Conservation (phyloP, 352 stramenopile species). For the Phytophthora meadii region DNA sequence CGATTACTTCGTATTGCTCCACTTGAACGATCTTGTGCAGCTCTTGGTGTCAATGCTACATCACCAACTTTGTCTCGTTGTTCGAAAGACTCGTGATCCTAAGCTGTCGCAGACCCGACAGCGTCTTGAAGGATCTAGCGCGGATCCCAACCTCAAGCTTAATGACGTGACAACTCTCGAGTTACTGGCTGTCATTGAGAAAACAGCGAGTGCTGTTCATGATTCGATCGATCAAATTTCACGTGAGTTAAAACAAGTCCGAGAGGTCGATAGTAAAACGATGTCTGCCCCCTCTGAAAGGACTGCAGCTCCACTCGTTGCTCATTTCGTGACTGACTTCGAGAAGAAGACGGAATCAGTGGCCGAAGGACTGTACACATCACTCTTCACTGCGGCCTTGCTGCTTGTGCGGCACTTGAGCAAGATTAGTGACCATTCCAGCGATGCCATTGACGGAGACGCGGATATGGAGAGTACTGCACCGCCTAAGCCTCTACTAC, state of each 20-base stretch:
- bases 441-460: constrained; percentile 6
- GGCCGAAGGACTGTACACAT: constrained; percentile 42
- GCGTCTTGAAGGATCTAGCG: constrained; percentile 33
- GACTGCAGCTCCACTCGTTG: constrained; percentile 36
- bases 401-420: constrained; percentile 61
- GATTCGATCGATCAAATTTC: constrained; percentile 22
- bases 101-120: constrained; percentile 65
- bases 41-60: constrained; percentile 82
- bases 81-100: constrained; percentile 65
- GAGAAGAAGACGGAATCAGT: constrained; percentile 34
- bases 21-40: constrained; percentile 58
- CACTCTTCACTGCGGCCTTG: constrained; percentile 57
- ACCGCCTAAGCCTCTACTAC: constrained; percentile 28
- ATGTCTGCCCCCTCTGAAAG: constrained; percentile 8
- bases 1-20: constrained; percentile 58
- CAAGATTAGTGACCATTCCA: constrained; percentile 22
- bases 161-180: constrained; percentile 29
- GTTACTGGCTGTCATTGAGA: constrained; percentile 34
- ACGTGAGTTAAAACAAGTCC: constrained; percentile 22
- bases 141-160: constrained; percentile 30
- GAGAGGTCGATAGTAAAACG: constrained; percentile 6
- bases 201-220: constrained; percentile 25
- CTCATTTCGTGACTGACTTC: constrained; percentile 40
- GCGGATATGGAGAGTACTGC: constrained; percentile 25
- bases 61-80: constrained; percentile 65